These are phyloP conservation scores for Spathaspora gorwiae DNA, from an alignment of 805 yeast species.

Conservation along the genomic window DNA sequence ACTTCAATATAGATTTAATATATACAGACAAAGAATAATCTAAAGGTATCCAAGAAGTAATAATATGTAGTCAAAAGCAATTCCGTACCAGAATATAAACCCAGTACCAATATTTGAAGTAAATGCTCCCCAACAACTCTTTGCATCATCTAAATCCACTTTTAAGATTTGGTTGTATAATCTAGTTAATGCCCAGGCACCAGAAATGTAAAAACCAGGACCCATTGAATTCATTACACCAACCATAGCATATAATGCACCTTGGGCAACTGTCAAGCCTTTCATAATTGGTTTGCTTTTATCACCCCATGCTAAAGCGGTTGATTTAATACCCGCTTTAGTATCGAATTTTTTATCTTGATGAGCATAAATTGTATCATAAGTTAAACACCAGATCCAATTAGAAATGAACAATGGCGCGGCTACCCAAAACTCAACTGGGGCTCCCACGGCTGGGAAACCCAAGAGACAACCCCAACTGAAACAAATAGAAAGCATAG, in stretches of 20 bases:
- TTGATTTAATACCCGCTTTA: constrained; percentile 87
- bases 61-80: constrained; percentile 60
- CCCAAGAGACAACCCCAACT: constrained; percentile 95
- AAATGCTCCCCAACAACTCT: constrained; percentile 79
- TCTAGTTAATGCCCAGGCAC: constrained; percentile 65
- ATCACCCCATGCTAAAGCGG: constrained; percentile 93
- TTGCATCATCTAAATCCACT: constrained; percentile 78
- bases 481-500: constrained; percentile 72
- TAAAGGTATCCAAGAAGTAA: constrained; percentile 41
- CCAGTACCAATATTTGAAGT: constrained; percentile 75
- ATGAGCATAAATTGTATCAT: constrained; percentile 96
- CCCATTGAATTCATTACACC: constrained; percentile 80
- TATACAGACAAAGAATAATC: not conserved
- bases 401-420: constrained; percentile 71
- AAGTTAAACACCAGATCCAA: constrained; percentile 89
- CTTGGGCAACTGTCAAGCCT: constrained; percentile 63
- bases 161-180: constrained; percentile 61
- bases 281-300: constrained; percentile 66
- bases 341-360: constrained; percentile 90
- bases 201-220: constrained; percentile 72
- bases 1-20: not conserved
- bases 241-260: constrained; percentile 56
- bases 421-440: constrained; percentile 70
- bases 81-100: constrained; percentile 59
- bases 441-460: constrained; percentile 91